phyloP scores from a whole-genome alignment of 2,329 filamentous ascomycete genomes.

The Colletotrichum lentis region DNA sequence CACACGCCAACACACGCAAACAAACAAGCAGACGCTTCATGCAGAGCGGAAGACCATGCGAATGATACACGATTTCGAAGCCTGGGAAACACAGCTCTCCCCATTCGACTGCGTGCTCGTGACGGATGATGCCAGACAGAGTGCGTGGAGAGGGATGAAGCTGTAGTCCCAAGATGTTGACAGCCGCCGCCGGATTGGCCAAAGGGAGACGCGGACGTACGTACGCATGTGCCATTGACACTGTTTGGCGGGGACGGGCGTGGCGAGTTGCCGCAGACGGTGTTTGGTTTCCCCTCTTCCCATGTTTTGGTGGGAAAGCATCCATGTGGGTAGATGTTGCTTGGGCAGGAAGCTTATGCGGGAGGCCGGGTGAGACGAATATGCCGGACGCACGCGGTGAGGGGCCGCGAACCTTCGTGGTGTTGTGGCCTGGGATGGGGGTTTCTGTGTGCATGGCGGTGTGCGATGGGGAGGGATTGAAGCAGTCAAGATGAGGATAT shows the following conservation, averaged over 20 bases:
- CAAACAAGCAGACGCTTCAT: neutral
- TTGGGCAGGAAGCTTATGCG: neutral
- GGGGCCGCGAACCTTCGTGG: neutral
- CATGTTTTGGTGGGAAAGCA: neutral
- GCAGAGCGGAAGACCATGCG: neutral
- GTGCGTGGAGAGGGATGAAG: neutral
- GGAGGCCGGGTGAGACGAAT: neutral
- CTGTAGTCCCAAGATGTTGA: no score
- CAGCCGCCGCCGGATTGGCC: no score
- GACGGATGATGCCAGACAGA: neutral
- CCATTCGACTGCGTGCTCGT: neutral
- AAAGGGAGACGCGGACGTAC: no score
- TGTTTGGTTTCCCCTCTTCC: neutral
- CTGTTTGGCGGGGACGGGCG: no score
- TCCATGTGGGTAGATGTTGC: neutral
- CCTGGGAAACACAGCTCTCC: neutral
- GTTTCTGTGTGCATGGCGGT: no score
- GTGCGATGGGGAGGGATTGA: neutral
- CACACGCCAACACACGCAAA: neutral
- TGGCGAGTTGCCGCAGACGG: no score
- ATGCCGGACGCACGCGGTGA: no score
- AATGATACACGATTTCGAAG: constrained; percentile 16
- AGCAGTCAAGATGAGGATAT: neutral
- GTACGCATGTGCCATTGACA: no score
- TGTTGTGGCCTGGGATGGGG: neutral